Evolutionary conservation across 2,329 filamentous ascomycete genomes (phyloP).

Genomic region (Orbilia ellipsospora): DNA sequence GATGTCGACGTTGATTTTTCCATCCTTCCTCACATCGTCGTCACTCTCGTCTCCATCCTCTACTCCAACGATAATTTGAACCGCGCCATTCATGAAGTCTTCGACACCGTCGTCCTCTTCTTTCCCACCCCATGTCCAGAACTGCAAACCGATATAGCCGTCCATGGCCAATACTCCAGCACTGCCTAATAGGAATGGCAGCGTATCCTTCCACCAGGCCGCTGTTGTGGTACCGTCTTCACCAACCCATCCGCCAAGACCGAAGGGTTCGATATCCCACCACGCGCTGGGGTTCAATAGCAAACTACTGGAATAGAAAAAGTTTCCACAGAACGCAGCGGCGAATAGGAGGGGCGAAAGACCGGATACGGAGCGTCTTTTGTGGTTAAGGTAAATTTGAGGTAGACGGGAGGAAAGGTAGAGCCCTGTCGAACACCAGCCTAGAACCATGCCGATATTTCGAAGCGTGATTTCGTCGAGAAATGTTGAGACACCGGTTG

Average conservation of each 20-base stretch:
- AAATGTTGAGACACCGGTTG: conserved; percentile 12
- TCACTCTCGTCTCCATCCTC: conserved; percentile 10
- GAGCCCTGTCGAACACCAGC: conserved; percentile 42
- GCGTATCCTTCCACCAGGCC: conserved; percentile 70
- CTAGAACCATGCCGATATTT: conserved; percentile 27
- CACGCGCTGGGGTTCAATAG: conserved; percentile 74
- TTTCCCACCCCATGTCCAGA: conserved; percentile 69
- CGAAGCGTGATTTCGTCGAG: conserved; percentile 22
- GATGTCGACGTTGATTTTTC: conserved; percentile 9
- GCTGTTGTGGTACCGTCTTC: conserved; percentile 67
- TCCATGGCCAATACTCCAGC: conserved; percentile 73
- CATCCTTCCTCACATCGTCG: conserved; percentile 1
- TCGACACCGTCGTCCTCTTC: conserved; percentile 60
- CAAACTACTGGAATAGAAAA: conserved; percentile 74
- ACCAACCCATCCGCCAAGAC: conserved; percentile 71
- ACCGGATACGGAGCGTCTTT: conserved; percentile 72
- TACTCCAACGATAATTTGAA: conserved; percentile 37
- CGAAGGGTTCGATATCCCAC: conserved; percentile 69
- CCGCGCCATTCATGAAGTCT: neutral
- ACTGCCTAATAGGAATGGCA: conserved; percentile 75
- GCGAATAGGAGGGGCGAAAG: conserved; percentile 73
- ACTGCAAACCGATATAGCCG: conserved; percentile 72
- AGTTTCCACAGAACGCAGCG: conserved; percentile 75
- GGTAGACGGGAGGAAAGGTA: conserved; percentile 72
- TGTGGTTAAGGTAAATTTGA: conserved; percentile 74